A percentile compares a stretch with the other conserved stretches of the same genome.
Conservation (phyloP, 2,329 filamentous ascomycete genomes). For the Colletotrichum shisoi region DNA sequence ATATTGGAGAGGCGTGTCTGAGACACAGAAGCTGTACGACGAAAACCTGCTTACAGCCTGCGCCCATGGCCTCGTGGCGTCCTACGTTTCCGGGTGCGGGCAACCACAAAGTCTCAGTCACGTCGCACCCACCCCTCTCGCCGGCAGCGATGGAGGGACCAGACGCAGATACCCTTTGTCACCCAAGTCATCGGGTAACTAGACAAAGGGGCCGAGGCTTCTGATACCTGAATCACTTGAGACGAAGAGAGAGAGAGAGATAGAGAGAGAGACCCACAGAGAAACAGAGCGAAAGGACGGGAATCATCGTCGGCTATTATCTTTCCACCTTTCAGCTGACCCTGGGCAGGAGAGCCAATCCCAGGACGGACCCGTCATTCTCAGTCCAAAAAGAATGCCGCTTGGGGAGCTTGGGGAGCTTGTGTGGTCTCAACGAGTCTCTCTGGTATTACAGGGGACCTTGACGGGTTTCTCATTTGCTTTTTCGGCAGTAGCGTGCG, state of each 20-base stretch:
- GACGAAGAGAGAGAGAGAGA: too few species aligned
- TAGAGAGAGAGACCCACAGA: too few species aligned
- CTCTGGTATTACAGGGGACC: background rate
- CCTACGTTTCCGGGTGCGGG: constrained; percentile 20
- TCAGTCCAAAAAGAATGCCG: background rate
- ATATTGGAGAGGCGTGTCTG: constrained; percentile 16
- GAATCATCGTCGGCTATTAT: background rate
- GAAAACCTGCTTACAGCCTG: constrained; percentile 32
- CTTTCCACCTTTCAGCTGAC: background rate
- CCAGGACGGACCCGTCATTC: background rate
- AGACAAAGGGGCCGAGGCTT: constrained; percentile 9
- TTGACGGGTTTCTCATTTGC: constrained; percentile 10
- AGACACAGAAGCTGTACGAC: constrained; percentile 27
- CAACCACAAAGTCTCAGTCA: constrained; percentile 18
- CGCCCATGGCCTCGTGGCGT: constrained; percentile 32
- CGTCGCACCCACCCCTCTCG: constrained; percentile 15
- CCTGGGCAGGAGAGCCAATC: constrained; percentile 20
- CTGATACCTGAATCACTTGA: background rate
- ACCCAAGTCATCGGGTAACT: constrained; percentile 29
- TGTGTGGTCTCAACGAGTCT: constrained; percentile 6
- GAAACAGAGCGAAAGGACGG: too few species aligned
- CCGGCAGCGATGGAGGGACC: background rate
- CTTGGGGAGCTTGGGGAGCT: background rate
- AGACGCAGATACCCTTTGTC: constrained; percentile 14
- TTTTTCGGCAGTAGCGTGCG: constrained; percentile 1